These are phyloP conservation scores for Lomentospora prolificans DNA, from an alignment of 2,329 filamentous ascomycete species.

Conservation along the genomic window DNA sequence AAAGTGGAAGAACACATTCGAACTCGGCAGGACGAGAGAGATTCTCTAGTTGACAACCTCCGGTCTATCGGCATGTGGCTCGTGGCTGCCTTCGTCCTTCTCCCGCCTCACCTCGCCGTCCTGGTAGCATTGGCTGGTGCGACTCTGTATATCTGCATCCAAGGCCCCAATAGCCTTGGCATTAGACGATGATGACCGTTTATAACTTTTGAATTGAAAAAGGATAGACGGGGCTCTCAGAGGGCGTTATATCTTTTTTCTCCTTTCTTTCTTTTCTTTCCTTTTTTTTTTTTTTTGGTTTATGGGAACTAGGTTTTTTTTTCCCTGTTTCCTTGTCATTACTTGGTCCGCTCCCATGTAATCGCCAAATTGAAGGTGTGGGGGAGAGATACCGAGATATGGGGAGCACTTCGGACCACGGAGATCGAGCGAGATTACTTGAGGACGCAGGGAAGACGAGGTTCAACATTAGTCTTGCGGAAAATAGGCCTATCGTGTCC, in stretches of 20 bases:
- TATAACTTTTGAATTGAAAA: not conserved
- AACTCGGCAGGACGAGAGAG: conserved; percentile 21
- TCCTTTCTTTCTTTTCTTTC: conserved; percentile 2
- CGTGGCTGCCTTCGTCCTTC: conserved; percentile 35
- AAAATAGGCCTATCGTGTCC: too few relatives aligned
- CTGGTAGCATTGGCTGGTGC: conserved; percentile 25
- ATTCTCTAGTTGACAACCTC: conserved; percentile 29
- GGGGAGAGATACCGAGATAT: not conserved
- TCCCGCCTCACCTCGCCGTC: conserved; percentile 31
- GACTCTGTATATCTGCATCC: conserved; percentile 30
- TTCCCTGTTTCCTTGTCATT: too few relatives aligned
- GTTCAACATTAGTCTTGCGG: too few relatives aligned
- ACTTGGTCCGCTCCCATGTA: too few relatives aligned
- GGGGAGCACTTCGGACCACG: too few relatives aligned
- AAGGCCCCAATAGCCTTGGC: not conserved
- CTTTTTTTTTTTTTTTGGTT: conserved; percentile 3
- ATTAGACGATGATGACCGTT: not conserved
- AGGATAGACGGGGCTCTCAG: not conserved
- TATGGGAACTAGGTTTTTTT: not conserved
- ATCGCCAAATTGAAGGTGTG: not conserved
- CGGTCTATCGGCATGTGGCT: conserved; percentile 31
- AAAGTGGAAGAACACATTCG: conserved; percentile 14
- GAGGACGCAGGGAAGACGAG: too few relatives aligned
- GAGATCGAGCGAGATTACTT: too few relatives aligned
- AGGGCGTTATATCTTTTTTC: not conserved